Base-by-base conservation (phyloP, 768 basidiomycete genomes). In the Serendipita sp. region DNA sequence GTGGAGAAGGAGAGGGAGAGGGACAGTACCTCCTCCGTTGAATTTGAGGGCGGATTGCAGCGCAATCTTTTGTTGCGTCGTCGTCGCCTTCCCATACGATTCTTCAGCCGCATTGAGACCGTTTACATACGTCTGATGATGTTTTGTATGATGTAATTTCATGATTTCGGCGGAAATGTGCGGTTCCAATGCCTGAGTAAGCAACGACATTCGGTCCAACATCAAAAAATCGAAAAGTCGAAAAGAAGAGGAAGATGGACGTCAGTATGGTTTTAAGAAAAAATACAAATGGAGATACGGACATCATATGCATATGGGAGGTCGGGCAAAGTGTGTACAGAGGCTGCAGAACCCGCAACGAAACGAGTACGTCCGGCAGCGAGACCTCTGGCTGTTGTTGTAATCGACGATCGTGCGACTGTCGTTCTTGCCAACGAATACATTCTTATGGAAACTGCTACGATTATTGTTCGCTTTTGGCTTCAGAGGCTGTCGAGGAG, bases 31-130 rank as follows among this genome's bases (percentile, higher is more conserved):
- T 71, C 94, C 94, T n/a, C 94, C 94, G 74, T 96, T 95, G 77
- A 98, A 99, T 77, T 92, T 97, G 72, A 99, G 78, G 7, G 95
- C 93, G 13, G 87, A 77, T 74, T 97, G 95, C 16, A 98, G 81
- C 2, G 81, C 81, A 74, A 99, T 95, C 68, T 80, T 77, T 70
- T 87, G 85, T 72, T 85, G 85, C 64, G 84, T 80, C 44, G 87
- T 83, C 16, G 78, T 71, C 2, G 85, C 73, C 67, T 83, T 83
- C 34, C 80, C 77, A 71, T 89, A 91, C n/a, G 84, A 75, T 69
- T 89, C 87, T 72, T 95, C 91, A 2, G 95, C 93, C 3, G 89
- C 82, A 75, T 99, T 99, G 66, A 98, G 80, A 10, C 91, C 93
- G 69, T 85, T 92, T 45, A 99, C 94, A 74, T 99, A 99, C 16